phyloP scores from a whole-genome alignment of 345 rosid genomes.

The Brassica rapa region DNA sequence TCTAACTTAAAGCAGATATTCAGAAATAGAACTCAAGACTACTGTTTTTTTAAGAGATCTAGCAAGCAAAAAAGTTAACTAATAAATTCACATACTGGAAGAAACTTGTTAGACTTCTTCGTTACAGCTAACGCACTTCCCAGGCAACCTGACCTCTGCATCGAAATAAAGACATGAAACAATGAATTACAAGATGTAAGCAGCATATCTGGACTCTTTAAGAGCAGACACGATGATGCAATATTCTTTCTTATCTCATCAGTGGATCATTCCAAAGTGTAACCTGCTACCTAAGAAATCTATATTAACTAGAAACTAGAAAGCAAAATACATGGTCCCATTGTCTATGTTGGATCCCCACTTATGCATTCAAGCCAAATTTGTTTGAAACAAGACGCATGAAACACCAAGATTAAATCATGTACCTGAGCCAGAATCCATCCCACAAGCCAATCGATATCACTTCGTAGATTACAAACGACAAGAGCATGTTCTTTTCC shows the following conservation, averaged over 20 bases:
- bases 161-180: slow-evolving; percentile 26
- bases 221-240: slow-evolving; percentile 2
- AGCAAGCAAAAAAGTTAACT: slow-evolving; percentile 11
- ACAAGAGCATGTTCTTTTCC: slow-evolving; percentile 93
- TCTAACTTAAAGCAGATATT: not conserved
- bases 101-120: slow-evolving; percentile 90
- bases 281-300: slow-evolving; percentile 16
- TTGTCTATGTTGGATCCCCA: slow-evolving; percentile 20
- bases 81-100: slow-evolving; percentile 65
- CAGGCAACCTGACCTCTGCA: slow-evolving; percentile 93
- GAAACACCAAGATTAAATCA: slow-evolving; percentile 6
- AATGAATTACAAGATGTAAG: slow-evolving; percentile 31
- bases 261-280: not conserved
- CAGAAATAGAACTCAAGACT: not conserved
- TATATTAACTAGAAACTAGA: slow-evolving; percentile 19
- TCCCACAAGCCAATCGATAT: slow-evolving; percentile 97
- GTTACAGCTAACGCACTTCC: slow-evolving; percentile 90
- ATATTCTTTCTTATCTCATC: slow-evolving; percentile 15
- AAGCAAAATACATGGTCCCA: slow-evolving; percentile 5
- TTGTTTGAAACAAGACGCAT: not conserved
- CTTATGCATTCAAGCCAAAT: not conserved
- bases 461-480: slow-evolving; percentile 82
- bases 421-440: slow-evolving; percentile 93
- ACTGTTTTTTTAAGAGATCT: not conserved
- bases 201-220: slow-evolving; percentile 15